These are phyloP conservation scores for Capsicum chinense DNA, from an alignment of 257 asterid genomes.

Conservation along the genomic window DNA sequence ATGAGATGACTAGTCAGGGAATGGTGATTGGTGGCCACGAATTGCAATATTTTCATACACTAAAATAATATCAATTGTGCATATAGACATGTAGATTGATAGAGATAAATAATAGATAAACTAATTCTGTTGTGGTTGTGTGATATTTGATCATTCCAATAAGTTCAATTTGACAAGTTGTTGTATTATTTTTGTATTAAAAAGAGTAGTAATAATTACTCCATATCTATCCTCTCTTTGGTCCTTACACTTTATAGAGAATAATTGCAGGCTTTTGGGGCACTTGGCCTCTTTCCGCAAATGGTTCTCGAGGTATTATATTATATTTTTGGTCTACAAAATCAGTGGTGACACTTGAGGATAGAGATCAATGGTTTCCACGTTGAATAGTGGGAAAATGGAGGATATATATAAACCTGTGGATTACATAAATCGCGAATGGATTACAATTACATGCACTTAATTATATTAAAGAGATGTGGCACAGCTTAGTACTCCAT, in stretches of 20 bases:
- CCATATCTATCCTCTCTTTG: neutral
- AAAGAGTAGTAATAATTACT: neutral
- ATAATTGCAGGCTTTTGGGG: neutral
- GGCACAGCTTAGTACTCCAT: neutral
- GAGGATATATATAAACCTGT: neutral
- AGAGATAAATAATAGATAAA: no score
- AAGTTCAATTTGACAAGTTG: conserved; percentile 21
- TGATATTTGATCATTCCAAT: conserved; percentile 8
- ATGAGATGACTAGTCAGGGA: neutral
- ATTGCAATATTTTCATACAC: neutral
- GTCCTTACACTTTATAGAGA: conserved; percentile 1
- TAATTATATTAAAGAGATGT: neutral
- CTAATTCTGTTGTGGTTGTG: neutral
- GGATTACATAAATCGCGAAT: neutral
- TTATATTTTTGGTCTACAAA: neutral
- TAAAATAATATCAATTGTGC: no score
- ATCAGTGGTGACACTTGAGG: neutral
- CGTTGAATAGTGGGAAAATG: neutral
- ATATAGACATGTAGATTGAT: no score
- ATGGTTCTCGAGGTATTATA: neutral
- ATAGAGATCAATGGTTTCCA: neutral
- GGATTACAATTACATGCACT: neutral
- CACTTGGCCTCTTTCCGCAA: neutral
- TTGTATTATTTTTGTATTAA: neutral
- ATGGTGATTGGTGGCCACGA: conserved; percentile 17